Conservation (phyloP, 306 rosid species). For the Senna siamea region DNA sequence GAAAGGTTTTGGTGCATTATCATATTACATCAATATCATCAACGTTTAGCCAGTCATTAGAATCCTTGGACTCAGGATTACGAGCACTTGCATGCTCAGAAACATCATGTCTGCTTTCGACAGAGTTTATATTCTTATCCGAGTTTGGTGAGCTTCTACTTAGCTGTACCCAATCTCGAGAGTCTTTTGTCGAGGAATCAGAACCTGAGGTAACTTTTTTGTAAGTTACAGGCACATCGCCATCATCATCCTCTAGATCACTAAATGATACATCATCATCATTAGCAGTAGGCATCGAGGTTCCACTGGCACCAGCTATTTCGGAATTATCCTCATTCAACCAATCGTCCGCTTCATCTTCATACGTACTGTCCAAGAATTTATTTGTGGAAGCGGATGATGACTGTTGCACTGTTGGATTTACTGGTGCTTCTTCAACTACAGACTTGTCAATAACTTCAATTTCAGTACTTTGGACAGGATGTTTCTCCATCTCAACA, state of each 20-base stretch:
- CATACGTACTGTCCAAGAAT: constrained; percentile 55
- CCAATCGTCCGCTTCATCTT: constrained; percentile 96
- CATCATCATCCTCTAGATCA: constrained; percentile 94
- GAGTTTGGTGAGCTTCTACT: constrained; percentile 71
- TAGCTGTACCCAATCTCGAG: constrained; percentile 93
- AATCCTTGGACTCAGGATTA: constrained; percentile 70
- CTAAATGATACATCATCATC: constrained; percentile 97
- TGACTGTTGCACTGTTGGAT: constrained; percentile 38
- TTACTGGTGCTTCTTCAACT: constrained; percentile 56
- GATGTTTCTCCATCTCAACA: constrained; percentile 66
- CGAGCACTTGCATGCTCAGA: constrained; percentile 63
- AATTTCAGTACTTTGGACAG: constrained; percentile 49
- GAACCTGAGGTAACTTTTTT: constrained; percentile 75
- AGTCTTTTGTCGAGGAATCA: constrained; percentile 85
- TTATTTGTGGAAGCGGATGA: constrained; percentile 52
- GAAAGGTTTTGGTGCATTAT: constrained; percentile 39
- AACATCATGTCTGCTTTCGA: constrained; percentile 54
- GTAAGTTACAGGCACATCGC: constrained; percentile 54
- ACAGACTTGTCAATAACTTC: constrained; percentile 64
- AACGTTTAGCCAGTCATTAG: constrained; percentile 90
- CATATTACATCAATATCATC: constrained; percentile 85
- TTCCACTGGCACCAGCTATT: constrained; percentile 66
- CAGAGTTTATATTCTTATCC: constrained; percentile 60
- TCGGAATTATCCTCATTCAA: constrained; percentile 87
- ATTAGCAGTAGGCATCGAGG: constrained; percentile 59